phyloP scores from a whole-genome alignment of 768 basidiomycete genomes.

The Exidia glandulosa region DNA sequence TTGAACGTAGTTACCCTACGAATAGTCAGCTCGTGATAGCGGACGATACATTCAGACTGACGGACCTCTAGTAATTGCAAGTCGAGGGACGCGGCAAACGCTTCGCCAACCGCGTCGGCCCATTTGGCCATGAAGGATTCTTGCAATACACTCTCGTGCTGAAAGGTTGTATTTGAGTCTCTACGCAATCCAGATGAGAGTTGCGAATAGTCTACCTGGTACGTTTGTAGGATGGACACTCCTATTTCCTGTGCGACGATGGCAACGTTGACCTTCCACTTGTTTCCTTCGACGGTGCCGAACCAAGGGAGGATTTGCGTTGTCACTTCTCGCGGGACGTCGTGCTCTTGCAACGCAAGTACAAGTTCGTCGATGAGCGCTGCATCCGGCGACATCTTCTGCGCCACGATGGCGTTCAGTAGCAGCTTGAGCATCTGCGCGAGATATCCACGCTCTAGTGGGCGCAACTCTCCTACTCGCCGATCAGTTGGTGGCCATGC shows the following conservation, averaged over 20 bases:
- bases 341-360: constrained; percentile 58
- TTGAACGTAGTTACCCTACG: constrained; percentile 63
- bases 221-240: constrained; percentile 52
- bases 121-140: constrained; percentile 53
- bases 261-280: constrained; percentile 58
- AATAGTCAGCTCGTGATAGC: neutral
- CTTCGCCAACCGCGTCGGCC: constrained; percentile 67
- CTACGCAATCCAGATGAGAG: neutral
- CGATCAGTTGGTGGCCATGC: neutral
- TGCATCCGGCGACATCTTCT: constrained; percentile 41
- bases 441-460: constrained; percentile 58
- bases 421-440: constrained; percentile 61
- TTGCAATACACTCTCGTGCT: constrained; percentile 52
- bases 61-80: constrained; percentile 57
- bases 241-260: constrained; percentile 58
- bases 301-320: constrained; percentile 77
- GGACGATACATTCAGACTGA: constrained; percentile 1
- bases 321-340: constrained; percentile 48
- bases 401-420: constrained; percentile 61
- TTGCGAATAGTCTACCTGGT: constrained; percentile 32
- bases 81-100: constrained; percentile 52
- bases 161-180: neutral
- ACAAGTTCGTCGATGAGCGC: constrained; percentile 42
- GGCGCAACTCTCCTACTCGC: constrained; percentile 53
- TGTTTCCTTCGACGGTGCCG: constrained; percentile 29